phyloP scores from a whole-genome alignment of 2,329 filamentous ascomycete genomes.

The Remersonia thermophila region DNA sequence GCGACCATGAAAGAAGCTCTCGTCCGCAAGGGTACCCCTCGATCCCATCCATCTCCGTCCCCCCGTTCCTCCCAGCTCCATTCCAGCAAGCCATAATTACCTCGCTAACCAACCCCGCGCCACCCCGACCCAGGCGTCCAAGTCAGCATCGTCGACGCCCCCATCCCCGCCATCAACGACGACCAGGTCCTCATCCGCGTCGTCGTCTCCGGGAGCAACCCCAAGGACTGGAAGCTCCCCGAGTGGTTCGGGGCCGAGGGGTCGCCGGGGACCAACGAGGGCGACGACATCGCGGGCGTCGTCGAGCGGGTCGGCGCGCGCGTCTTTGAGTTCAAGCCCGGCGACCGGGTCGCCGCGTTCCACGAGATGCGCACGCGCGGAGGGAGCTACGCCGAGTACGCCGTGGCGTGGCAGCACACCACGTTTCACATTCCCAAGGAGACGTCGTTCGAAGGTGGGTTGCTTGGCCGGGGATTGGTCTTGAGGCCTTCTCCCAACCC shows the following conservation, averaged over 20 bases:
- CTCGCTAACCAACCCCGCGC: background rate
- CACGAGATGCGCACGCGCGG: slow-evolving; percentile 26
- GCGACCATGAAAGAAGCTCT: slow-evolving; percentile 22
- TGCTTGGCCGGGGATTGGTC: background rate
- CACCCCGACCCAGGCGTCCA: slow-evolving; percentile 23
- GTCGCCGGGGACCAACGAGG: slow-evolving; percentile 26
- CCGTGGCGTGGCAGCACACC: slow-evolving; percentile 27
- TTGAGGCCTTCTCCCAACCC: no score
- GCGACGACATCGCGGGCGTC: slow-evolving; percentile 43
- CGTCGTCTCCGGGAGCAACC: slow-evolving; percentile 32
- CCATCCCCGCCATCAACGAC: slow-evolving; percentile 26
- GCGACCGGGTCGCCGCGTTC: slow-evolving; percentile 45
- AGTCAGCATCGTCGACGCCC: slow-evolving; percentile 25
- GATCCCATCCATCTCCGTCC: no score
- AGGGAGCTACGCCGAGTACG: slow-evolving; percentile 31
- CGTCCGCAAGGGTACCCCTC: slow-evolving; percentile 16
- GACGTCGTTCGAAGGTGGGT: slow-evolving; percentile 24
- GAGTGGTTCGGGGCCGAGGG: slow-evolving; percentile 10
- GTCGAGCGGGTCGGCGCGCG: slow-evolving; percentile 41
- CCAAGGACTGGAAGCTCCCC: slow-evolving; percentile 34
- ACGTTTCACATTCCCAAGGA: slow-evolving; percentile 30
- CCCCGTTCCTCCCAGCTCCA: background rate
- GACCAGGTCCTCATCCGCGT: slow-evolving; percentile 32
- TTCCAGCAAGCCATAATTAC: slow-evolving; percentile 1
- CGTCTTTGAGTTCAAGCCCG: slow-evolving; percentile 44